Conservation (phyloP, 139 green algal species). For the Protoeuglena noctilucae region DNA sequence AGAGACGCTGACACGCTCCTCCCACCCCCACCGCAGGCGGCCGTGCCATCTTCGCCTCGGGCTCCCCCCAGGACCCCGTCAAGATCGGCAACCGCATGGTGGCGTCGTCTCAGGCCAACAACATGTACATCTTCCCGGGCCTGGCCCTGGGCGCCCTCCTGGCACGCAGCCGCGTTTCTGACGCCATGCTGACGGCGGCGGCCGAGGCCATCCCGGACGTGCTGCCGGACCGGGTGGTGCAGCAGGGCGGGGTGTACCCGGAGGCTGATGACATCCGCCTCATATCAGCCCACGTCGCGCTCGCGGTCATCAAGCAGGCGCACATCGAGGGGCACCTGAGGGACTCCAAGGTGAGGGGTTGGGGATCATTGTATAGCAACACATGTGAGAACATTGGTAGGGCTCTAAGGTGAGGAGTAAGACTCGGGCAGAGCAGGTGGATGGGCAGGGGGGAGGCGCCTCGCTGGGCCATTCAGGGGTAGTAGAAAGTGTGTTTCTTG, state of each 20-base stretch:
- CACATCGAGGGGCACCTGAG: constrained; percentile 27
- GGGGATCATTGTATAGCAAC: background rate
- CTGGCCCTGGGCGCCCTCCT: constrained; percentile 34
- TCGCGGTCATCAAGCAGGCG: constrained; percentile 36
- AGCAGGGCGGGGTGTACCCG: constrained; percentile 21
- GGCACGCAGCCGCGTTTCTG: constrained; percentile 19
- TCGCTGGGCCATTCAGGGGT: no score
- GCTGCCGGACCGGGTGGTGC: constrained; percentile 36
- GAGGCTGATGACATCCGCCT: constrained; percentile 28
- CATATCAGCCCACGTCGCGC: constrained; percentile 33
- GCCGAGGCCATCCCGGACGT: constrained; percentile 30
- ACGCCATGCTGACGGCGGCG: constrained; percentile 45
- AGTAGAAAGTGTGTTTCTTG: no score
- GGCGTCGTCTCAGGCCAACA: constrained; percentile 48
- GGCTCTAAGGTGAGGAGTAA: no score
- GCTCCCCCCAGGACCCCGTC: constrained; percentile 43
- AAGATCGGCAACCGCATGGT: constrained; percentile 17
- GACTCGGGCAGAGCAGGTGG: no score
- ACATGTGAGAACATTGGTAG: no score
- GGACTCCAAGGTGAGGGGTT: constrained; percentile 4
- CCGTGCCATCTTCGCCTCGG: constrained; percentile 50
- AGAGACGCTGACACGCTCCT: no score
- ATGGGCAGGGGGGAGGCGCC: no score
- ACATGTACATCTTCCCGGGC: constrained; percentile 55
- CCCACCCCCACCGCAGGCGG: no score